Evolutionary conservation across 169 alveolate genomes (phyloP), one percentile per base, ranked within the genome.

Genomic region (Theileria parva): DNA sequence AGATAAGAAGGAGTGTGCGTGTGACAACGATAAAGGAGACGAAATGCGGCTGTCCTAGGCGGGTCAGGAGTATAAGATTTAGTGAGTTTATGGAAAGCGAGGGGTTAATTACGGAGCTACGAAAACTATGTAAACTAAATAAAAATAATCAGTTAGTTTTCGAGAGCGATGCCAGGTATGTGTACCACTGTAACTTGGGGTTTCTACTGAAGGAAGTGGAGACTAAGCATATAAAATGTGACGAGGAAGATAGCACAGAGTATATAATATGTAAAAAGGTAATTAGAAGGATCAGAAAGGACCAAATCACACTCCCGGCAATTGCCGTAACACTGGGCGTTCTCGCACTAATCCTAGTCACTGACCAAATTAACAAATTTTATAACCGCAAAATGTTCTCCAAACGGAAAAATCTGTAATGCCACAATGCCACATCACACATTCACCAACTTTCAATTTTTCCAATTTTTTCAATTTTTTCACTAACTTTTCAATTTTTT

Each of bases 101-200:
- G 12, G n/a, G 50, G 63, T 57, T 73, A 79, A 77, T 64, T 59
- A 23, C 15, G 19, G 70, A 74, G 19, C 63, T 83, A 77, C 48
- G 69, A 21, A 50, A 83, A 59, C 66, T 83, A 65, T 83, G 89
- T 48, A 48, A 69, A 17, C 8, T 48, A 1, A 44, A 72, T 44
- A 79, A 81, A 1, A 48, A 53, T 68, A 85, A 80, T 19, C 77
- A 65, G 68, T 59, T 83, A 13, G 76, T 55, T 0, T 83, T 83
- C 71, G 86, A 83, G 12, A 67, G 67, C 12, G 23, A 44, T 21
- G 72, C 77, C 13, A 27, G 73, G n/a, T 83, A 83, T 50, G n/a
- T n/a, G 12, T 83, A 75, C 77, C 37, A 76, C 74, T 83, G 89
- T 77, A 83, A 77, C 66, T 51, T 83, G 50, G 89, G 86, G 11